Conservation (phyloP, 2,329 filamentous ascomycete species). For the Amesomyces nigricolor region DNA sequence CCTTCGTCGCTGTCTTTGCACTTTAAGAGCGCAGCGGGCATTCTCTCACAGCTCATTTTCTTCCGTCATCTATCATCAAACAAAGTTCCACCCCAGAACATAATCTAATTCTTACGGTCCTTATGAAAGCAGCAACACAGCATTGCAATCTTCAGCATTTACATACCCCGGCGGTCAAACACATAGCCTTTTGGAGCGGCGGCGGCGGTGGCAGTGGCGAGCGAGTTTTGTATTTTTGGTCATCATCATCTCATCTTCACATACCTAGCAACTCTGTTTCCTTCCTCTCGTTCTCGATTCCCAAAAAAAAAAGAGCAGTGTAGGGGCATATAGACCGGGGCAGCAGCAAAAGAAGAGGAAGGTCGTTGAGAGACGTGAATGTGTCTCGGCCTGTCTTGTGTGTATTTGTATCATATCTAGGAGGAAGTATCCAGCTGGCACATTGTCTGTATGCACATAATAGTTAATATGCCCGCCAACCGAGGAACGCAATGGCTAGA, state of each 20-base stretch:
- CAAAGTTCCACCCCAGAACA: background rate
- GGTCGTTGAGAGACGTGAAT: background rate
- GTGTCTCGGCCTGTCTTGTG: too few species aligned
- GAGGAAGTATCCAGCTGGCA: too few species aligned
- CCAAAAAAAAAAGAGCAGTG: background rate
- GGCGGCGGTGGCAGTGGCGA: background rate
- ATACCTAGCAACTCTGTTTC: background rate
- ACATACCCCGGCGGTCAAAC: background rate
- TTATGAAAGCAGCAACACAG: constrained; percentile 38
- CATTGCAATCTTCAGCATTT: constrained; percentile 1
- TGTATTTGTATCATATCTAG: too few species aligned
- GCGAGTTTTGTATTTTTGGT: background rate
- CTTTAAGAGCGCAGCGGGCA: constrained; percentile 36
- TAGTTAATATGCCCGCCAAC: background rate
- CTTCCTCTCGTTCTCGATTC: background rate
- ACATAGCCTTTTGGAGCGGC: background rate
- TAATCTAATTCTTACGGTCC: constrained; percentile 52
- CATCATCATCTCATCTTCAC: too few species aligned
- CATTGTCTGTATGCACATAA: too few species aligned
- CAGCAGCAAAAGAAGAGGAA: background rate
- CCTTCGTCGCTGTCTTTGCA: constrained; percentile 40
- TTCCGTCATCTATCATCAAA: background rate
- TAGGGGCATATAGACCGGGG: background rate
- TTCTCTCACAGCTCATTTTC: background rate
- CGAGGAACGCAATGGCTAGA: background rate